phyloP scores from a whole-genome alignment of 108 stramenopile genomes.

The Pseudonitzschia multiseries region DNA sequence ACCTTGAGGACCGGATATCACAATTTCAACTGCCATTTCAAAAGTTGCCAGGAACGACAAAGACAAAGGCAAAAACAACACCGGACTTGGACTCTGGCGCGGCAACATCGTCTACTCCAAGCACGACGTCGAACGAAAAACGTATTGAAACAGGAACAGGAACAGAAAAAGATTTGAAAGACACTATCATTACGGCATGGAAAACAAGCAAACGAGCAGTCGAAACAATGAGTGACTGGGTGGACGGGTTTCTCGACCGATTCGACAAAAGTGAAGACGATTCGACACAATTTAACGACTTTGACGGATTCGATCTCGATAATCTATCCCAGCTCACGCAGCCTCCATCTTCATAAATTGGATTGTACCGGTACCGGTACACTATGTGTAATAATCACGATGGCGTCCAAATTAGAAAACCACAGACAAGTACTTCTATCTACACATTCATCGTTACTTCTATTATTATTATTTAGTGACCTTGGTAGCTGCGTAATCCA shows the following conservation, averaged over 20 bases:
- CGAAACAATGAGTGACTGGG: slow-evolving; percentile 3
- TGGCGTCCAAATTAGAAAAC: too few species aligned
- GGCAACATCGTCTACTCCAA: not conserved
- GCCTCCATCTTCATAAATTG: not conserved
- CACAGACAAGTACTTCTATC: too few species aligned
- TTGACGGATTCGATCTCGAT: slow-evolving; percentile 10
- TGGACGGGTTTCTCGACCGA: slow-evolving; percentile 9
- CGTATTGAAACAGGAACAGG: not conserved
- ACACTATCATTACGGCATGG: not conserved
- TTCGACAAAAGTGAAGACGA: slow-evolving; percentile 4
- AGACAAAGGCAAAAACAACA: not conserved
- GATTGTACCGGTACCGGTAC: too few species aligned
- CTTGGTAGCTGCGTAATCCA: too few species aligned
- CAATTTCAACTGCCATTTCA: slow-evolving; percentile 12
- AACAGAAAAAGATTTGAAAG: not conserved
- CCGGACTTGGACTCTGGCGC: not conserved
- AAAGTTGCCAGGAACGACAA: not conserved
- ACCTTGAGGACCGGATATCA: slow-evolving; percentile 15
- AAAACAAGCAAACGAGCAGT: not conserved
- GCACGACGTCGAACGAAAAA: not conserved
- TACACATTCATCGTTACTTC: too few species aligned
- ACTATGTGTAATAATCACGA: too few species aligned
- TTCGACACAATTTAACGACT: slow-evolving; percentile 1
- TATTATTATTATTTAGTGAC: too few species aligned
- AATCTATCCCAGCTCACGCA: slow-evolving; percentile 2